Conservation (phyloP, 2,329 filamentous ascomycete species). For the Aspergillus ustus region DNA sequence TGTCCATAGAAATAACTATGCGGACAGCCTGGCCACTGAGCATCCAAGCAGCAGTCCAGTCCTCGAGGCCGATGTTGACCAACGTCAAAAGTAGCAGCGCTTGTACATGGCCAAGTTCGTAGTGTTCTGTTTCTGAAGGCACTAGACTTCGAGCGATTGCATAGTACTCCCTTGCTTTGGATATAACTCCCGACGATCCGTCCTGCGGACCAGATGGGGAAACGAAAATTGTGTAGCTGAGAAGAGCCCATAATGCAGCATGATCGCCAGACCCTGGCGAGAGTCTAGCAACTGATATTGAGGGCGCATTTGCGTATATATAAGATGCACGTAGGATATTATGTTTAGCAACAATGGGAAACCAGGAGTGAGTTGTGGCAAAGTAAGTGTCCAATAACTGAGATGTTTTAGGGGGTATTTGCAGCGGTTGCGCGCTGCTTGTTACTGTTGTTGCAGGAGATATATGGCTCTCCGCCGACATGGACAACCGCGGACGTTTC, state of each 20-base stretch:
- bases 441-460: slow-evolving; percentile 13
- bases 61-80: slow-evolving; percentile 53
- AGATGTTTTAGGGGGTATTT: slow-evolving; percentile 57
- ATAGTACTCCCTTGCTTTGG: slow-evolving; percentile 42
- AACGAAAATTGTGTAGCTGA: slow-evolving; percentile 48
- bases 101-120: slow-evolving; percentile 50
- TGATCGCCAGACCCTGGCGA: slow-evolving; percentile 46
- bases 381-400: slow-evolving; percentile 62
- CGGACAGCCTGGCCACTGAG: slow-evolving; percentile 58
- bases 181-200: slow-evolving; percentile 23
- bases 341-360: slow-evolving; percentile 64
- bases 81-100: slow-evolving; percentile 53
- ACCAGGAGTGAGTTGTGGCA: slow-evolving; percentile 62
- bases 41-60: slow-evolving; percentile 58
- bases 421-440: slow-evolving; percentile 25
- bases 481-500: slow-evolving; percentile 36
- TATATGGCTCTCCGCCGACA: slow-evolving; percentile 20
- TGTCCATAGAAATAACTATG: slow-evolving; percentile 47
- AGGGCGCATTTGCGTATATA: slow-evolving; percentile 53
- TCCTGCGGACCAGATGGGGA: slow-evolving; percentile 25
- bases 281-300: slow-evolving; percentile 31
- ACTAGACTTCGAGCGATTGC: slow-evolving; percentile 41
- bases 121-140: slow-evolving; percentile 45
- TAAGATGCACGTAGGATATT: slow-evolving; percentile 62
- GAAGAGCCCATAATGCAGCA: slow-evolving; percentile 50